Conservation (phyloP, 345 rosid species). For the Salix udensis region DNA sequence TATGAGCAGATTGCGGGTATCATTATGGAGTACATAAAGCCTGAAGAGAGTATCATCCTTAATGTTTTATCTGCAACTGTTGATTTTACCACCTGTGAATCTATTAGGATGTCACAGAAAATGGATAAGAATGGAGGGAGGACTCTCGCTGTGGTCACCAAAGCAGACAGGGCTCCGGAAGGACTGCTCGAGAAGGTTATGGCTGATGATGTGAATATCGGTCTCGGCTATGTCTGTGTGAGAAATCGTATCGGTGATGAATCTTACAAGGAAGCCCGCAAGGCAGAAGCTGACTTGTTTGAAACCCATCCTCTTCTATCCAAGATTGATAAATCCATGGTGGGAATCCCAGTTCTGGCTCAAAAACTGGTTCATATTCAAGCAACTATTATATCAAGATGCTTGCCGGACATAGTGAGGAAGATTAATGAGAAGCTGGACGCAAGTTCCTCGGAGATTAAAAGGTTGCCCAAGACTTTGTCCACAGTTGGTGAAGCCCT, state of each 20-base stretch:
- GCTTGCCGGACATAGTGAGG: slow-evolving; percentile 31
- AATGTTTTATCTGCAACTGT: slow-evolving; percentile 44
- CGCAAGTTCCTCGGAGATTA: slow-evolving; percentile 2
- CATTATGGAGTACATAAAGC: slow-evolving; percentile 15
- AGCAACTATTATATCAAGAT: slow-evolving; percentile 23
- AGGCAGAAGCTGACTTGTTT: slow-evolving; percentile 26
- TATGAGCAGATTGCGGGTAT: background rate
- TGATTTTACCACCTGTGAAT: slow-evolving; percentile 44
- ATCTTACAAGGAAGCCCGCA: slow-evolving; percentile 33
- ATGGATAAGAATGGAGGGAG: slow-evolving; percentile 45
- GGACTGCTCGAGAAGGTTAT: slow-evolving; percentile 44
- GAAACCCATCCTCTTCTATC: slow-evolving; percentile 19
- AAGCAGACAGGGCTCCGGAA: slow-evolving; percentile 48
- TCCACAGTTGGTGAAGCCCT: slow-evolving; percentile 34
- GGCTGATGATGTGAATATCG: slow-evolving; percentile 47
- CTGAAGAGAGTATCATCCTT: slow-evolving; percentile 41
- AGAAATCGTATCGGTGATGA: slow-evolving; percentile 43
- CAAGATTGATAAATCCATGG: slow-evolving; percentile 34
- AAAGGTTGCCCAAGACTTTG: slow-evolving; percentile 27
- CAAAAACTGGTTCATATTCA: slow-evolving; percentile 35
- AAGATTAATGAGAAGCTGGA: slow-evolving; percentile 34
- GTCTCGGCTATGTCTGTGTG: slow-evolving; percentile 49
- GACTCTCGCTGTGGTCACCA: slow-evolving; percentile 53
- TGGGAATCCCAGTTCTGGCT: slow-evolving; percentile 38
- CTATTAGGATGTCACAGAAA: slow-evolving; percentile 38